Evolutionary conservation across 345 rosid genomes (phyloP).

Genomic region (Lepidium sativum): DNA sequence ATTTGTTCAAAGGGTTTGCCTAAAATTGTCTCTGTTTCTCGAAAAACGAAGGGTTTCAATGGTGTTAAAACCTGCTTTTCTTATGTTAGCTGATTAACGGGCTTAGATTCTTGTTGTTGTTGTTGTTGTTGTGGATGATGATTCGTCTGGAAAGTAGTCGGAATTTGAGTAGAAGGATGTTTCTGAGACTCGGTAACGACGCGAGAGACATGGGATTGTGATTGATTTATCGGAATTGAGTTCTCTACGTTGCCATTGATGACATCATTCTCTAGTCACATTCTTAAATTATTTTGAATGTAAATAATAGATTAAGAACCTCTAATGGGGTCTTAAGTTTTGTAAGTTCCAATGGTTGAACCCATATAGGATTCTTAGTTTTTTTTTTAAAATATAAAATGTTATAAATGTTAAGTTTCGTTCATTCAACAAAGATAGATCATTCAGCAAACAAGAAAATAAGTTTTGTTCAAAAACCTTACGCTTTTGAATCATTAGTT

Average conservation of each 20-base stretch:
- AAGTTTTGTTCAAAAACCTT: not conserved
- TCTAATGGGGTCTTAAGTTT: no score
- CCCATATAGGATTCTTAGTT: no score
- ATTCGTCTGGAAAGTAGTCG: constrained; percentile 7
- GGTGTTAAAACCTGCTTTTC: constrained; percentile 4
- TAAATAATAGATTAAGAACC: no score
- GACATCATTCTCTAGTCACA: constrained; percentile 18
- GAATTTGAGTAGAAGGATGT: constrained; percentile 20
- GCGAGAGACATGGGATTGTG: constrained; percentile 18
- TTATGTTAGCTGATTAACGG: not conserved
- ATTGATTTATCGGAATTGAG: constrained; percentile 14
- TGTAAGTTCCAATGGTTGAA: no score
- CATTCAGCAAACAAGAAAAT: not conserved
- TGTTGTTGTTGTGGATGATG: not conserved
- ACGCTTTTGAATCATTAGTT: no score
- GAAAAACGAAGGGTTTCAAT: constrained; percentile 13
- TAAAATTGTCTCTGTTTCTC: constrained; percentile 37
- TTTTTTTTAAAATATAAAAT: no score
- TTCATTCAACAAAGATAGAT: not conserved
- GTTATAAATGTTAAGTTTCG: no score
- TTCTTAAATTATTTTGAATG: no score
- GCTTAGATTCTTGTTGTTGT: constrained; percentile 6
- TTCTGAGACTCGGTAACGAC: constrained; percentile 18
- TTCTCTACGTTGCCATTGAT: constrained; percentile 22
- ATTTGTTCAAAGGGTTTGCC: constrained; percentile 68